Base-by-base conservation (phyloP, 2,329 filamentous ascomycete genomes). In the Phaeosphaeria sp. region DNA sequence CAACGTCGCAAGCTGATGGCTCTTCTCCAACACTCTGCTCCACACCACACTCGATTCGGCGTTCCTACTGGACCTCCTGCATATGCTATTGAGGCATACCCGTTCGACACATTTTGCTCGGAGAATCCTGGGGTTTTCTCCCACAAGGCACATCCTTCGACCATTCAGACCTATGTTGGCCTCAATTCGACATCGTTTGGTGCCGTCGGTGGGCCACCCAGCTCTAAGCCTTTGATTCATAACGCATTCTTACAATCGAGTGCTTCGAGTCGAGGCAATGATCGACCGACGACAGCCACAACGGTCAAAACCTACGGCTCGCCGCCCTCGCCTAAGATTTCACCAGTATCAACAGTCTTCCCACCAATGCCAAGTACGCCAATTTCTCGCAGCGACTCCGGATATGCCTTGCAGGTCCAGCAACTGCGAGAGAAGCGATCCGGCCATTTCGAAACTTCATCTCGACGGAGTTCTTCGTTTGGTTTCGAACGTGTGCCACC, bases 61-160 rank as follows among this genome's bases (percentile, higher is more conserved):
- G 93, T 99, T 2, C 83, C 90, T 1, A 86, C 89, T n/a, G 95
- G 94, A 0, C 93, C 95, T 20, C 95, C 95, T 33, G 89, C 92
- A 3, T 98, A 98, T 76, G 93, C 93, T 3, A 87, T 96, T 54
- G 95, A 99, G 77, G 90, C 93, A 0, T 99, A 91, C 73, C 95
- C 95, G 0, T 91, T 91, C 72, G 92, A 98, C 74, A 86, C 91
- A 2, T 97, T 96, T 73, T 90, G 92, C 20, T 93, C 91, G 0
- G 95, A 99, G 77, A 93, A 92, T 64, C 85, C 89, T 30, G 85
- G 89, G 1, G 83, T 97, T 2, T 97, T 96, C 77, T 90, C 88
- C 42, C 84, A 91, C 20, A 87, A 84, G 63, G 85, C 93, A 1
- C 80, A 86, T 6, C 84, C 87, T 9, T 91, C 90, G 52, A 90